These are phyloP conservation scores for Pythium phragmiticola DNA, from an alignment of 352 stramenopile species.

Conservation along the genomic window DNA sequence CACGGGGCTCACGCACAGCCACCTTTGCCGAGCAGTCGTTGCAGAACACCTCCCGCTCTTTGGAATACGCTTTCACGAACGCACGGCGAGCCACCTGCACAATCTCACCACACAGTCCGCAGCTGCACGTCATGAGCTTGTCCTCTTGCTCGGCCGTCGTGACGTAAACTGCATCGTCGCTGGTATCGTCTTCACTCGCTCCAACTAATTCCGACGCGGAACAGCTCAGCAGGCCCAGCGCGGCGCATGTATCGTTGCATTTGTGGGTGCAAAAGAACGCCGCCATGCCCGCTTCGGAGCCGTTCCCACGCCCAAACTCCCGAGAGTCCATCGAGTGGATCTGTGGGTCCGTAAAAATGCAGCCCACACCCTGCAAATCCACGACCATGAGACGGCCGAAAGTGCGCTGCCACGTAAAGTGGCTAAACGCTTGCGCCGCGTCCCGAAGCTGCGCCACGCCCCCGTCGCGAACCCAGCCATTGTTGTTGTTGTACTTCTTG, in stretches of 20 bases:
- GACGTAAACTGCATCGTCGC: background rate
- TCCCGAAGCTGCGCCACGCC: conserved; percentile 6
- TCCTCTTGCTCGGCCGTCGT: conserved; percentile 8
- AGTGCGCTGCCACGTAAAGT: conserved; percentile 43
- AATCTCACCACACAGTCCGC: conserved; percentile 34
- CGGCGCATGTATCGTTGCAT: conserved; percentile 34
- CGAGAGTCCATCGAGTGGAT: conserved; percentile 34
- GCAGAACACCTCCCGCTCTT: conserved; percentile 29
- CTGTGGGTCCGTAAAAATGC: conserved; percentile 46
- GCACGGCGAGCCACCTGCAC: conserved; percentile 19
- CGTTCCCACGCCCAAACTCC: conserved; percentile 32
- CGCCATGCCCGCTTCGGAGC: conserved; percentile 29
- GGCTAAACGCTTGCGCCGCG: conserved; percentile 41
- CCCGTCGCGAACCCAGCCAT: conserved; percentile 27
- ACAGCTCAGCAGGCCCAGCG: conserved; percentile 25
- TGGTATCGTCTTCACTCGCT: background rate
- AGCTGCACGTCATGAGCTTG: conserved; percentile 36
- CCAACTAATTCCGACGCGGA: background rate
- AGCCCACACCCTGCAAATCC: conserved; percentile 39
- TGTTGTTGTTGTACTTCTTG: conserved; percentile 56
- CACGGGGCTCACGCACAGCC: background rate
- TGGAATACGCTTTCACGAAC: conserved; percentile 27
- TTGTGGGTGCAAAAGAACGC: conserved; percentile 38
- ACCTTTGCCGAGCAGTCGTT: conserved; percentile 16
- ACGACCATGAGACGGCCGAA: conserved; percentile 39